Evolutionary conservation across 106 monocot species (phyloP).

Genomic region (Gastrodia elata): DNA sequence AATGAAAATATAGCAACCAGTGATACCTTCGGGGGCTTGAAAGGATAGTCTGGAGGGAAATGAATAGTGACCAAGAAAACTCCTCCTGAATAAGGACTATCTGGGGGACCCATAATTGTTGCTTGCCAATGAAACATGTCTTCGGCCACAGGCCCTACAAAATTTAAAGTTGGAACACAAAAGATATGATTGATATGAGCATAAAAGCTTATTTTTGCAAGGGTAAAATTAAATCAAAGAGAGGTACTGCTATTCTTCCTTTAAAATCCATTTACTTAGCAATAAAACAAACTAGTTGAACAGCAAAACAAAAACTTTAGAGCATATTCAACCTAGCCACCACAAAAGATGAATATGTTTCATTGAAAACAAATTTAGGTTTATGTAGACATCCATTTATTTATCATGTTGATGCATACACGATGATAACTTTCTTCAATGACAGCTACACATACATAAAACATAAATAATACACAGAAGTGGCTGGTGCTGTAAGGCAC

Average conservation of each 20-base stretch:
- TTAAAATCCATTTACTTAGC: neutral
- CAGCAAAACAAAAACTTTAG: neutral
- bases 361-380: too few relatives aligned
- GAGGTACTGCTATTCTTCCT: neutral
- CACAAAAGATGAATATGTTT: neutral
- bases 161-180: neutral
- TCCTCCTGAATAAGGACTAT: conserved; percentile 28
- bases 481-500: too few relatives aligned
- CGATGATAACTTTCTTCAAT: too few relatives aligned
- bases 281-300: neutral
- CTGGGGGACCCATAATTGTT: conserved; percentile 30
- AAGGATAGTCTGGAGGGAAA: conserved; percentile 35
- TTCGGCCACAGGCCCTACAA: conserved; percentile 20
- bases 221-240: neutral
- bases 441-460: too few relatives aligned
- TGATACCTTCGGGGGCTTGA: conserved; percentile 23
- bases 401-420: too few relatives aligned
- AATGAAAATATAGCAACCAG: neutral
- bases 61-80: conserved; percentile 23
- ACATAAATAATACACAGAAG: too few relatives aligned
- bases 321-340: neutral
- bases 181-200: neutral
- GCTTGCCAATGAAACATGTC: conserved; percentile 39
- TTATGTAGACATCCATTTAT: too few relatives aligned
- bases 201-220: neutral